Base-by-base conservation (phyloP, 345 rosid species). In the Punica granatum region DNA sequence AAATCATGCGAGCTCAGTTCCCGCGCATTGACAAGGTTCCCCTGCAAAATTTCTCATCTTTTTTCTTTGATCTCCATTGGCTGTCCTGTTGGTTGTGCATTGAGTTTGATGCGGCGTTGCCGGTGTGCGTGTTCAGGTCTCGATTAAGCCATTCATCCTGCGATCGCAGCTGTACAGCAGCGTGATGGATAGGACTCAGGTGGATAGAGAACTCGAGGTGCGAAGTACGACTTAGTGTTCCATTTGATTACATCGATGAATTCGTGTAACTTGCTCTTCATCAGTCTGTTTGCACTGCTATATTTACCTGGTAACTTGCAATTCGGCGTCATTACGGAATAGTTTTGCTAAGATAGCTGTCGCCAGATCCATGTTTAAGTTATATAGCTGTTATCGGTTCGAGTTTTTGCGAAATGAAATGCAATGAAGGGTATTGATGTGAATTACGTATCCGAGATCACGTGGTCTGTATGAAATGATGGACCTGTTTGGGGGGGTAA, bases 1-100 rank as follows among this genome's bases (percentile, higher is more conserved):
- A 84, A 37, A 89, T 93, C 63, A 93, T 94, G 90, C 92, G 96
- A 78, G 82, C 91, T 75, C 99, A 94, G 67, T 94, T 94, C 75
- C 96, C 96, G 26, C 90, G 49, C 70, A 76, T 89, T 51, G 87
- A 86, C 43, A 90, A 85, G 92, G 98, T 89, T 54, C 65, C 15
- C 59, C 65, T 31, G 41, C 10, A 0, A 25, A 34, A 32, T 26
- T 53, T 26, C 21, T 15, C 5, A 16, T 34, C 30, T 21, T 43
- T 44, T 31, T 19, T 35, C 61, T 70, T 16, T 21, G 16, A 26
- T 7, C 60, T 34, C 16, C 23, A 12, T 31, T 21, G 36, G 36
- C 10, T 44, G 39, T 35, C 26, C 26, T 0, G 37, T 70, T 53
- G 10, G 26, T 54, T 34, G 60, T 14, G 37, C 49, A 4, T 48